phyloP scores from a whole-genome alignment of 1,284 basidiomycete genomes.

The Ceratobasidium sp. region DNA sequence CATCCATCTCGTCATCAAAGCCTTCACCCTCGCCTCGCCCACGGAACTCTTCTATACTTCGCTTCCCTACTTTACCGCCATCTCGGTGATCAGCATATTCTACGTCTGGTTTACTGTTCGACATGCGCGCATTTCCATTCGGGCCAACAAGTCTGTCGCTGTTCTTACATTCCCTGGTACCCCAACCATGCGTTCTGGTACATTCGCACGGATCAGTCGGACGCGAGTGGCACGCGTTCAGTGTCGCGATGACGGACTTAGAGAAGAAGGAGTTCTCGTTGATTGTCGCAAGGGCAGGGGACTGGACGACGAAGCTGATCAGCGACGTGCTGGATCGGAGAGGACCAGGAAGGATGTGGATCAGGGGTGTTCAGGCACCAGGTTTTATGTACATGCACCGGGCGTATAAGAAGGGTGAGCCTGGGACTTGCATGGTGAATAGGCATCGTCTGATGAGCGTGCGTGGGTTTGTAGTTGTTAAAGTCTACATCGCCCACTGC shows the following conservation, averaged over 20 bases:
- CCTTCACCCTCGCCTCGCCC: slow-evolving; percentile 16
- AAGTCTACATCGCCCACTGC: no score
- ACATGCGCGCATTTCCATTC: slow-evolving; percentile 10
- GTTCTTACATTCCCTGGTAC: slow-evolving; percentile 36
- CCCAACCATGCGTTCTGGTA: slow-evolving; percentile 27
- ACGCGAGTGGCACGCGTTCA: slow-evolving; percentile 34
- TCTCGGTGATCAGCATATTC: slow-evolving; percentile 24
- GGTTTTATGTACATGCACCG: slow-evolving; percentile 46
- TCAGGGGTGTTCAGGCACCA: slow-evolving; percentile 29
- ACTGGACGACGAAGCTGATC: slow-evolving; percentile 42
- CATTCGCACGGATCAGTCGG: slow-evolving; percentile 43
- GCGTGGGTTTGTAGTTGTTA: background rate
- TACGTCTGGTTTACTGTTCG: slow-evolving; percentile 45
- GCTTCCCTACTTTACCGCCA: slow-evolving; percentile 27
- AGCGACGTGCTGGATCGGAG: background rate
- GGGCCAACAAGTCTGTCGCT: slow-evolving; percentile 27
- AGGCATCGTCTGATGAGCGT: background rate
- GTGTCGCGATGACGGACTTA: slow-evolving; percentile 33
- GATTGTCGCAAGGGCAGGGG: slow-evolving; percentile 32
- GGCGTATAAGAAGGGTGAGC: slow-evolving; percentile 41
- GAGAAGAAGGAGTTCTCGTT: slow-evolving; percentile 38
- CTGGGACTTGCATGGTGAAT: no score
- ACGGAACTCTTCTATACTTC: slow-evolving; percentile 9
- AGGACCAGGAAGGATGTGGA: slow-evolving; percentile 36
- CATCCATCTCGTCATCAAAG: slow-evolving; percentile 15